Base-by-base conservation (phyloP, 306 rosid species). In the Crotalaria pallida region DNA sequence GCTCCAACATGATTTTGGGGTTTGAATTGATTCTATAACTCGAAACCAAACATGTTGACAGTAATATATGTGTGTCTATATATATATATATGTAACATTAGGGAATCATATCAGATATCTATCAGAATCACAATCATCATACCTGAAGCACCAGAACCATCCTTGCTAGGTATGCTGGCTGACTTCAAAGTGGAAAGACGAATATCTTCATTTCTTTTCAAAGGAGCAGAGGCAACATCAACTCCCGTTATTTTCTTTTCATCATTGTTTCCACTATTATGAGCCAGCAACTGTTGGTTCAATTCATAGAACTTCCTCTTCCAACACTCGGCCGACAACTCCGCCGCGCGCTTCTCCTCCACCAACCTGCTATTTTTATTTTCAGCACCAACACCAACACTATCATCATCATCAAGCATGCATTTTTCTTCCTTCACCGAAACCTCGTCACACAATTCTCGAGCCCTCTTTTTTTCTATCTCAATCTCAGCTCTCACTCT, bases 71-170 rank as follows among this genome's bases (percentile, higher is more conserved):
- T 6, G 5, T 2, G 31, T 27, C 3, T 33, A 33, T 33, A 33
- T 33, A 33, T 33, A 33, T n/a, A n/a, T n/a, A n/a, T n/a, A 33
- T 11, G 50, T 26, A 40, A 19, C 48, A 41, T n/a, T 29, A 9
- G 70, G 26, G 26, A 41, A 51, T 60, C 52, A 62, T 38, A 36
- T 21, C 41, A 24, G 18, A 52, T 41, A 55, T 24, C 16, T 7
- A 47, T 13, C 0, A 38, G n/a, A 38, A 11, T 9, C 41, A 29
- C 7, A 31, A 70, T 41, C 12, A 17, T 8, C 67, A 68, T 79
- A 73, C 79, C 83, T 67, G 62, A 60, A 58, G 19, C 49, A 17
- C 65, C 31, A 1, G 41, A 0, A 52, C 27, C 31, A 40, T 2
- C 19, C 31, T 19, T 38, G 48, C 2, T 19, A 36, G 43, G 11